Percentiles rank a stretch among this genome's conserved stretches.
phyloP scores from a whole-genome alignment of 441 rosid species.

The Erysimum cheiri region DNA sequence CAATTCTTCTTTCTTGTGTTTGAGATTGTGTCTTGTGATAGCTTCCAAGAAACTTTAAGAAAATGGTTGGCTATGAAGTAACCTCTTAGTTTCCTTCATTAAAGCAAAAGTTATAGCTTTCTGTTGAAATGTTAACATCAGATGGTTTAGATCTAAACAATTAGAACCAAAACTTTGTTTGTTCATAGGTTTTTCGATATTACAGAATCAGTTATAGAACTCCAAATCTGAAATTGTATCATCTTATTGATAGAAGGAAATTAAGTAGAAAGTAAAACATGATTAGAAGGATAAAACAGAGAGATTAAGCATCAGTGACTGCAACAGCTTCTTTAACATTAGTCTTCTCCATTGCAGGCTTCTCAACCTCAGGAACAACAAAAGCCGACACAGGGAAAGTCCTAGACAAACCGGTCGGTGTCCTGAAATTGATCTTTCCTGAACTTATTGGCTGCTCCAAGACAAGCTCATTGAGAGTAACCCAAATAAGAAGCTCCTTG shows the following conservation, averaged over 20 bases:
- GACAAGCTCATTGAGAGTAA: conserved; percentile 67
- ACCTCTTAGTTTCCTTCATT: conserved; percentile 1
- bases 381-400: conserved; percentile 55
- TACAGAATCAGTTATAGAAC: background rate
- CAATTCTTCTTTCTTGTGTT: conserved; percentile 2
- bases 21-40: conserved; percentile 1
- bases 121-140: conserved; percentile 34
- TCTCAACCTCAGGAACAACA: conserved; percentile 48
- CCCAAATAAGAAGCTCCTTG: conserved; percentile 88
- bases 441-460: conserved; percentile 55
- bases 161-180: conserved; percentile 5
- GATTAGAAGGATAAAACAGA: conserved; percentile 19
- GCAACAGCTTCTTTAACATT: conserved; percentile 44
- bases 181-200: conserved; percentile 10
- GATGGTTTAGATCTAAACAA: conserved; percentile 32
- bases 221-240: background rate
- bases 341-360: conserved; percentile 35
- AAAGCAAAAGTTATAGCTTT: conserved; percentile 18
- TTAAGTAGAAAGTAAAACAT: conserved; percentile 32
- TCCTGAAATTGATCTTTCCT: conserved; percentile 54
- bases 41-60: conserved; percentile 23
- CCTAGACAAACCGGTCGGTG: conserved; percentile 51
- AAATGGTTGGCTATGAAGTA: conserved; percentile 27
- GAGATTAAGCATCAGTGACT: conserved; percentile 45
- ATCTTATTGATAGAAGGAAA: conserved; percentile 27